A percentile compares a stretch with the other conserved stretches of the same genome.
phyloP scores from a whole-genome alignment of 176 grass and related monocot species.

The Oryza punctata region DNA sequence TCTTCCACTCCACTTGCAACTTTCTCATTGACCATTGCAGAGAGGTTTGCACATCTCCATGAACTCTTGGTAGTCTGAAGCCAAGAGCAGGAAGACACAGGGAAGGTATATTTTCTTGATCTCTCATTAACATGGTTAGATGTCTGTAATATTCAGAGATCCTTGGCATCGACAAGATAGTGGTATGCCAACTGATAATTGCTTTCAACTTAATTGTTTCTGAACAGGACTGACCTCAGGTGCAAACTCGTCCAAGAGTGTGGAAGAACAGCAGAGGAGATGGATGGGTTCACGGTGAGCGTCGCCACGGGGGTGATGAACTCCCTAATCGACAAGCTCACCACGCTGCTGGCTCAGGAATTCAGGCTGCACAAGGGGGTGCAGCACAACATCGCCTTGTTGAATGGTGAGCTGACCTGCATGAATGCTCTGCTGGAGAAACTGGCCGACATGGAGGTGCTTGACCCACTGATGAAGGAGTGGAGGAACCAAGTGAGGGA shows the following conservation, averaged over 20 bases:
- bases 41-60: neutral
- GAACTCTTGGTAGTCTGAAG: neutral
- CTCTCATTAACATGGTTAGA: neutral
- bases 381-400: neutral
- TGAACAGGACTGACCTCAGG: neutral
- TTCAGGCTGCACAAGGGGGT: neutral
- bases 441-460: neutral
- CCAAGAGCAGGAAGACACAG: neutral
- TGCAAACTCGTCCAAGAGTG: neutral
- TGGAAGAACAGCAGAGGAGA: neutral
- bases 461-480: conserved; percentile 5
- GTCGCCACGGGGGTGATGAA: neutral
- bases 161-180: neutral
- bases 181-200: neutral
- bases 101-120: neutral
- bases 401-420: neutral
- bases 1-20: neutral
- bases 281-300: neutral
- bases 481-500: conserved; percentile 30
- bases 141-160: neutral
- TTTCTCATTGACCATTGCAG: neutral
- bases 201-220: neutral
- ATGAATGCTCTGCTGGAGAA: neutral
- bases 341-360: neutral
- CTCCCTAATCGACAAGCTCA: neutral